Percentiles rank a stretch among this genome's conserved stretches.
phyloP scores from a whole-genome alignment of 768 basidiomycete species.

The Auriscalpium microsporum region DNA sequence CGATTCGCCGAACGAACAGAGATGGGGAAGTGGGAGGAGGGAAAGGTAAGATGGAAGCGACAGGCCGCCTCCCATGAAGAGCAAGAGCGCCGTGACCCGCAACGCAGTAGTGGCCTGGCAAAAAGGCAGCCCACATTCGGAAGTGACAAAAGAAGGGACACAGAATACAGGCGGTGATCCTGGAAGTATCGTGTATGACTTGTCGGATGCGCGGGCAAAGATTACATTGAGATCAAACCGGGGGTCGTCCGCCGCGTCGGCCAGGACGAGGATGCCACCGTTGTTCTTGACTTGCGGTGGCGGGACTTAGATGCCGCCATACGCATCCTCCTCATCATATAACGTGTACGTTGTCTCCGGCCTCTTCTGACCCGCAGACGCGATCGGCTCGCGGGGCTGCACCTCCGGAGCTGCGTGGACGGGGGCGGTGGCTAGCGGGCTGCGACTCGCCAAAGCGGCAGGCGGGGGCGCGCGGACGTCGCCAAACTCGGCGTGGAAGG shows the following conservation, averaged over 20 bases:
- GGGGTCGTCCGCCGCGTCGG: background rate
- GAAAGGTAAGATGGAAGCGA: background rate
- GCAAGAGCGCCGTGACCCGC: background rate
- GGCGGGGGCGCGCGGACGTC: constrained; percentile 15
- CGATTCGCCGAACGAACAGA: background rate
- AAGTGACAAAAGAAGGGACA: background rate
- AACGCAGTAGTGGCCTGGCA: background rate
- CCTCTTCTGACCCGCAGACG: constrained; percentile 22
- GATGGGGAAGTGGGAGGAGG: background rate
- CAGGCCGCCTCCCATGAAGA: background rate
- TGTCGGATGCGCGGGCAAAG: background rate
- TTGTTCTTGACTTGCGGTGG: background rate
- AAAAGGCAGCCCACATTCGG: background rate
- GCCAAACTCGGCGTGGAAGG: constrained; percentile 16
- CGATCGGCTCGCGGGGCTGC: constrained; percentile 7
- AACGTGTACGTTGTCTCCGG: constrained; percentile 39
- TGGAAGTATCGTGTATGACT: background rate
- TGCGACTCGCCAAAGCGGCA: constrained; percentile 13
- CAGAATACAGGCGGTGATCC: background rate
- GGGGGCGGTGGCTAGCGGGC: constrained; percentile 10
- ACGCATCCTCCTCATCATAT: constrained; percentile 61
- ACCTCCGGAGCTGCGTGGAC: constrained; percentile 9
- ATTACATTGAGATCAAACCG: background rate
- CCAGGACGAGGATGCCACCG: background rate
- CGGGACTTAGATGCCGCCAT: constrained; percentile 49